These are phyloP conservation scores for Tuctoria greenei DNA, from an alignment of 176 grass and related monocot genomes.

Conservation along the genomic window DNA sequence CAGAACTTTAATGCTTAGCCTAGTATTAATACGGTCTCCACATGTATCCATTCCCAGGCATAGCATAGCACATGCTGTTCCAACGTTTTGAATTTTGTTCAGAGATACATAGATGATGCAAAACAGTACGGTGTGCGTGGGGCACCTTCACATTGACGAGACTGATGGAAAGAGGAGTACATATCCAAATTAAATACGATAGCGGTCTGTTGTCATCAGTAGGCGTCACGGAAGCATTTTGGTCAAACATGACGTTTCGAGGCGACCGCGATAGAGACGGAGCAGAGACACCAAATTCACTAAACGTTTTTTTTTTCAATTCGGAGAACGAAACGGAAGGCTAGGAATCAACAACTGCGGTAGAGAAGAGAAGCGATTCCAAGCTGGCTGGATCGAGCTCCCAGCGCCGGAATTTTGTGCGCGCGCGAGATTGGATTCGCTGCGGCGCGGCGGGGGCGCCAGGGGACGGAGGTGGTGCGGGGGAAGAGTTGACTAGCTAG, in stretches of 20 bases:
- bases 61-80: background rate
- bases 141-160: background rate
- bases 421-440: background rate
- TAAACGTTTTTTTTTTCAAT: background rate
- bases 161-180: background rate
- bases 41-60: background rate
- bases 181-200: background rate
- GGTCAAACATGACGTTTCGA: constrained; percentile 3
- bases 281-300: background rate
- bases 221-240: background rate
- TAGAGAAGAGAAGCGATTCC: background rate
- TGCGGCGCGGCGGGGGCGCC: no score
- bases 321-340: background rate
- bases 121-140: background rate
- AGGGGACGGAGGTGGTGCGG: background rate
- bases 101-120: background rate
- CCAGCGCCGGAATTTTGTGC: background rate
- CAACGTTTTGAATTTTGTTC: background rate
- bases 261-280: background rate
- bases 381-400: background rate
- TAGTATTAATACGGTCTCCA: background rate
- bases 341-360: background rate
- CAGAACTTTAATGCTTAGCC: background rate
- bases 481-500: background rate
- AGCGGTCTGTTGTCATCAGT: background rate